Evolutionary conservation across 306 rosid genomes (phyloP), one percentile per base, ranked within the genome.

Genomic region (Abrus precatorius): DNA sequence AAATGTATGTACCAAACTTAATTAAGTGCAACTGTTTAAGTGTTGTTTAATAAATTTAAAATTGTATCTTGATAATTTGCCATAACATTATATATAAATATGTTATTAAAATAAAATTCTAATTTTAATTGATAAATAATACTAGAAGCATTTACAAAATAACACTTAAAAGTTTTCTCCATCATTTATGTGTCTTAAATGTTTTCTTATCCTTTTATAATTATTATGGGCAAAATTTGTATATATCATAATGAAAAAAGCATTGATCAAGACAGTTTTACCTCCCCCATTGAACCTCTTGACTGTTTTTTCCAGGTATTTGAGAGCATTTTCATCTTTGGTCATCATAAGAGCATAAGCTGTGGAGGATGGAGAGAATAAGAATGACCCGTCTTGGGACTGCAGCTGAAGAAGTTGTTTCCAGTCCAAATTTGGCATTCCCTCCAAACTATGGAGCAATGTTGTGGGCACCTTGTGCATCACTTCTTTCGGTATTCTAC

Each of bases 361-460:
- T 52, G 98, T 93, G 59, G 98, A 88, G 9, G 98, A 85, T 33
- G 98, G 98, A 67, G 98, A 93, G 63, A 80, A 87, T 71, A 93
- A 74, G 85, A 93, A 90, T 7, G 98, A 93, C 7, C 98, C 98
- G 50, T 93, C 93, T 82, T 41, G 78, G 34, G 86, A 89, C 83
- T 93, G 98, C 76, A 91, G 65, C 72, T 90, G 90, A 1, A 89
- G 78, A 86, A 93, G 93, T 87, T 78, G 75, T 41, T 80, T 79
- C 98, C 98, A 93, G n/a, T 93, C 91, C 69, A 93, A 73, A 3
- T 84, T 86, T 13, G 76, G 63, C 98, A 93, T 91, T 56, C 98
- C 98, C 80, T 93, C 98, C 89, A 93, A 86, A 87, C 97, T 93
- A 76, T 91, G 93, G 7, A 93, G 92, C 69, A 93, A 83, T 7